phyloP scores from a whole-genome alignment of 768 basidiomycete genomes.

The Russula foetens region DNA sequence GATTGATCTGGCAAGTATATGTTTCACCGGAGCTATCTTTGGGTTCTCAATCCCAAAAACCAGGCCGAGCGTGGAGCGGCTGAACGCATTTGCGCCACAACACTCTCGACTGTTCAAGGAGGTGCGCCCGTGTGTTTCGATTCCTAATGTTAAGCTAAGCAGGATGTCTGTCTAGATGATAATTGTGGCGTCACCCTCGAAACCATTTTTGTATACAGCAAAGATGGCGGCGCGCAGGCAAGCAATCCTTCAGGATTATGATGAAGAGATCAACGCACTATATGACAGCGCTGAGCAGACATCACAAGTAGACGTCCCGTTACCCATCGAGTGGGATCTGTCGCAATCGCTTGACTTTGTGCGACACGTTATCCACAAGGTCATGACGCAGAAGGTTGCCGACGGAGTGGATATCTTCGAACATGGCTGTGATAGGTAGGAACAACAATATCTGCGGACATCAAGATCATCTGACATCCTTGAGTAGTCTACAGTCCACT shows the following conservation, averaged over 20 bases:
- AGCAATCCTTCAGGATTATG: constrained; percentile 32
- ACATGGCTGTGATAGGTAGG: constrained; percentile 34
- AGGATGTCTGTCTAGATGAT: constrained; percentile 32
- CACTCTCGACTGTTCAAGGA: constrained; percentile 44
- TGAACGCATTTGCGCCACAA: constrained; percentile 36
- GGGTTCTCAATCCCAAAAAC: background rate
- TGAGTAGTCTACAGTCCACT: constrained; percentile 22
- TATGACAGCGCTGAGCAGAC: constrained; percentile 30
- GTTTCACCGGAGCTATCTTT: background rate
- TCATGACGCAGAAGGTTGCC: constrained; percentile 23
- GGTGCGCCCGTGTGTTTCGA: constrained; percentile 20
- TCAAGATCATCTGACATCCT: background rate
- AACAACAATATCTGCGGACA: background rate
- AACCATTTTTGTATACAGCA: constrained; percentile 36
- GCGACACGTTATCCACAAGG: constrained; percentile 28
- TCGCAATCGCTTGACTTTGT: constrained; percentile 26
- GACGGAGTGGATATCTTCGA: constrained; percentile 36
- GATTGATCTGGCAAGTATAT: constrained; percentile 14
- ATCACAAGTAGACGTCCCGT: constrained; percentile 25
- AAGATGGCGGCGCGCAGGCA: constrained; percentile 35
- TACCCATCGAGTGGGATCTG: constrained; percentile 25
- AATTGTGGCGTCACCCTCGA: constrained; percentile 30
- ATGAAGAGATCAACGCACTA: constrained; percentile 33
- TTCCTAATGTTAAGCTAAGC: background rate
- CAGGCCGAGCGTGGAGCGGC: constrained; percentile 35